Evolutionary conservation across 345 rosid genomes (phyloP), one percentile per base, ranked within the genome.

Genomic region (Populus pruinosa): DNA sequence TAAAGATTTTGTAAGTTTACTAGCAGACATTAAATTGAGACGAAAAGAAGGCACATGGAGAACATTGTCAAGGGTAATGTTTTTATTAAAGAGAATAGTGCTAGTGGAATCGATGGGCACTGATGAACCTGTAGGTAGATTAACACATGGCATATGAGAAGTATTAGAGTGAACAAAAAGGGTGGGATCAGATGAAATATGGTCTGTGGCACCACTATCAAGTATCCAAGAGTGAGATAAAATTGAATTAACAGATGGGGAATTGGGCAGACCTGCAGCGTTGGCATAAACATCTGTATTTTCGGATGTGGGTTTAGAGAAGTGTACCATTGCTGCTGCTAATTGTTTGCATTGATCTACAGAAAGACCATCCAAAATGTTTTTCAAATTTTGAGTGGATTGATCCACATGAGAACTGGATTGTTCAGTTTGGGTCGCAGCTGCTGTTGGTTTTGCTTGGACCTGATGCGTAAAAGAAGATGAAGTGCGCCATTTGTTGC

Each of bases 1-100:
- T 62, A 80, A 18, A 20, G 56, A 21, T 47, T 7, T 25, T 5
- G 68, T 75, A 0, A 80, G 8, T 75, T 75, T 75, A 6, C 75
- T 80, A 2, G 44, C 41, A 35, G 44, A 76, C 39, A 79, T 72
- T 8, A 72, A 29, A 44, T 61, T 77, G 43, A 70, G 64, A 9
- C 23, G 5, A 70, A 77, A 77, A 31, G 9, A 27, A 20, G 65
- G 63, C 14, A 78, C 65, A 64, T 35, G 47, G 1, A 71, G 12
- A 49, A 64, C 55, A 33, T 78, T 39, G 1, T 67, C 61, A 5
- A 73, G 56, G 2, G 44, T 73, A 1, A 66, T 72, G 11, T 73
- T 2, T 21, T 13, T 1, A 53, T 79, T 79, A 18, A 78, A 67
- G 0, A 38, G 6, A 23, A 67, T 14, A 38, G 36, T 50, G 21